These are phyloP conservation scores for Prosopis cineraria DNA, from an alignment of 306 rosid species.

Conservation along the genomic window DNA sequence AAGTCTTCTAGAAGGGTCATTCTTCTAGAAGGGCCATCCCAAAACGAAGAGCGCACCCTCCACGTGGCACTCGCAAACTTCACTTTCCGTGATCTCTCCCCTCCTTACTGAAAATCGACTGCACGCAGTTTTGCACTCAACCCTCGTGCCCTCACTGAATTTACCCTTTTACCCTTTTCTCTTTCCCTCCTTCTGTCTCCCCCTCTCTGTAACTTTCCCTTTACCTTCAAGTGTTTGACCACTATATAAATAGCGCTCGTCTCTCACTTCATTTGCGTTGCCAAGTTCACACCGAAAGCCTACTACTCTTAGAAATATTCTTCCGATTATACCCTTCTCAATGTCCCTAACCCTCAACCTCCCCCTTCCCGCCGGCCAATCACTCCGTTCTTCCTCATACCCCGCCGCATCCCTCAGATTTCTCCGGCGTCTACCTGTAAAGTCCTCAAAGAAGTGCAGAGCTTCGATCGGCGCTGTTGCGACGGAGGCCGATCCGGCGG, in stretches of 20 bases:
- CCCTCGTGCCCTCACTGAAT: background rate
- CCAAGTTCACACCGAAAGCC: background rate
- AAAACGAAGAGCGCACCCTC: background rate
- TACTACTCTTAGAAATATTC: background rate
- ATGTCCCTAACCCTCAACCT: conserved; percentile 25
- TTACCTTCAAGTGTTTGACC: conserved; percentile 4
- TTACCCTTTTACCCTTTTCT: background rate
- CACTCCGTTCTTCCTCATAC: background rate
- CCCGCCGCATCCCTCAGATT: background rate
- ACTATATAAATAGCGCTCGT: background rate
- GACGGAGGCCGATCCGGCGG: background rate
- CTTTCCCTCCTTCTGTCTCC: background rate
- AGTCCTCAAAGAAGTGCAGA: background rate
- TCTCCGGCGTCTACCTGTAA: background rate
- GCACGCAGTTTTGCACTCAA: conserved; percentile 14
- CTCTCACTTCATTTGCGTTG: background rate
- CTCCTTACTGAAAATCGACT: background rate
- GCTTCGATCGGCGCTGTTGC: background rate
- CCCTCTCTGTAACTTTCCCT: background rate
- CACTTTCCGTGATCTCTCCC: background rate
- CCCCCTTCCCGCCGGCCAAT: background rate
- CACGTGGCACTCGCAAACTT: background rate
- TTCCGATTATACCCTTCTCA: conserved; percentile 29
- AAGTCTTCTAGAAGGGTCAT: background rate
- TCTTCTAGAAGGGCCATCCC: background rate